Conservation (phyloP, 106 monocot species). For the Alisma plantagoaquatica region DNA sequence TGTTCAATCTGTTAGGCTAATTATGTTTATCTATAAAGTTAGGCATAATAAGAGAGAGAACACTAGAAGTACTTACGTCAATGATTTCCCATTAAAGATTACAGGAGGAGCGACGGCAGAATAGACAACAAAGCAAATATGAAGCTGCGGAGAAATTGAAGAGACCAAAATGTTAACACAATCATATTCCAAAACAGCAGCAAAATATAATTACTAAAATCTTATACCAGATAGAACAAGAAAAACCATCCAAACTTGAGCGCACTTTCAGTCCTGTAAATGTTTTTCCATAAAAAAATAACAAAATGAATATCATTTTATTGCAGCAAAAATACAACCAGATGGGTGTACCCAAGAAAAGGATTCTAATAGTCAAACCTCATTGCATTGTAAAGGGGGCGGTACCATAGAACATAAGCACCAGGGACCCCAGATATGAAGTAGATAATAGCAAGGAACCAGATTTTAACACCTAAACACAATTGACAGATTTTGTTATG, state of each 20-base stretch:
- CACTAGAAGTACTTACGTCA: slow-evolving; percentile 13
- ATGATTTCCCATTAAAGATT: slow-evolving; percentile 18
- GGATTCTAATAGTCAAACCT: slow-evolving; percentile 22
- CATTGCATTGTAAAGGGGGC: slow-evolving; percentile 90
- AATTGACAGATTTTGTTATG: not conserved
- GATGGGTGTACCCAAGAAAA: not conserved
- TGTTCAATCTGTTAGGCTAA: too few species aligned
- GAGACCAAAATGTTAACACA: not conserved
- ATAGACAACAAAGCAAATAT: slow-evolving; percentile 17
- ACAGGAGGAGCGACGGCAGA: slow-evolving; percentile 23
- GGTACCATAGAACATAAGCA: slow-evolving; percentile 88
- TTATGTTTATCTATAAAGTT: too few species aligned
- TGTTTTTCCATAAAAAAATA: not conserved
- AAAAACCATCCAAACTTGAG: slow-evolving; percentile 97
- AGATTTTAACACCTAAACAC: slow-evolving; percentile 65
- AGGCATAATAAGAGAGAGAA: too few species aligned
- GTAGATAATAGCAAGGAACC: slow-evolving; percentile 90
- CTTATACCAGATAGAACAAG: slow-evolving; percentile 64
- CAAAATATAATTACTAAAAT: not conserved
- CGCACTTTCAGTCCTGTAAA: slow-evolving; percentile 89
- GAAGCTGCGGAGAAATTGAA: slow-evolving; percentile 7
- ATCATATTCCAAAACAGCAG: not conserved
- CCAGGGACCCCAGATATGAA: slow-evolving; percentile 83
- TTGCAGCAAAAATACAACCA: not conserved
- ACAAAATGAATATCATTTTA: too few species aligned